Percentiles rank a stretch among this genome's conserved stretches.
Conservation (phyloP, 768 basidiomycete species). For the Auriscalpium vulgare region DNA sequence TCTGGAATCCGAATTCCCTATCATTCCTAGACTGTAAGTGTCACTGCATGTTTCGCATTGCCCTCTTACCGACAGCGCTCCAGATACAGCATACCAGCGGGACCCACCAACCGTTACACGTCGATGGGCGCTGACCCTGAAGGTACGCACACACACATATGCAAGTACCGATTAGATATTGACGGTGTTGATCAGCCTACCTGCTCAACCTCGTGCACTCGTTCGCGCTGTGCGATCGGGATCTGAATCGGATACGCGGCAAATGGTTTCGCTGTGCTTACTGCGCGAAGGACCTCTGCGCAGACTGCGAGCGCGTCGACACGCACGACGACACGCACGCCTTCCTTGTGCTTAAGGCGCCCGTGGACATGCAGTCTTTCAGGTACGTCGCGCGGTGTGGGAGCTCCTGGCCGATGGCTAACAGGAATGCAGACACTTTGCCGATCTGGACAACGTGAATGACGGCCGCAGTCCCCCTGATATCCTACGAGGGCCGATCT, state of each 20-base stretch:
- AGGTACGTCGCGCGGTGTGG: constrained; percentile 34
- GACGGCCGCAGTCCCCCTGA: not conserved
- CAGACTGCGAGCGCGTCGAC: constrained; percentile 70
- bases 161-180: too few species aligned
- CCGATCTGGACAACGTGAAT: not conserved
- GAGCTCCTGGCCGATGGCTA: not conserved
- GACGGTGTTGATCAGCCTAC: constrained; percentile 39
- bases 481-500: not conserved
- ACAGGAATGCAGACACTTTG: not conserved
- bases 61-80: not conserved
- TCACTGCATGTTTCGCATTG: not conserved
- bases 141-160: constrained; percentile 31
- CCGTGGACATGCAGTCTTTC: constrained; percentile 70
- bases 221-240: constrained; percentile 78
- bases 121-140: constrained; percentile 39
- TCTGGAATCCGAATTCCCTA: constrained; percentile 43
- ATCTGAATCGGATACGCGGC: constrained; percentile 75
- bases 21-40: constrained; percentile 64
- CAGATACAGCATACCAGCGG: not conserved
- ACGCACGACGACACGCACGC: constrained; percentile 78
- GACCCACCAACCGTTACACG: constrained; percentile 20
- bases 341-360: constrained; percentile 84
- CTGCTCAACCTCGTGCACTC: constrained; percentile 51
- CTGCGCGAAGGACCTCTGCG: constrained; percentile 83
- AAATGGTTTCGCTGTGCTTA: constrained; percentile 90